Evolutionary conservation across 2,329 filamentous ascomycete species (phyloP), one percentile per base, ranked within the genome.

Genomic region (Sclerotinia spermophila): DNA sequence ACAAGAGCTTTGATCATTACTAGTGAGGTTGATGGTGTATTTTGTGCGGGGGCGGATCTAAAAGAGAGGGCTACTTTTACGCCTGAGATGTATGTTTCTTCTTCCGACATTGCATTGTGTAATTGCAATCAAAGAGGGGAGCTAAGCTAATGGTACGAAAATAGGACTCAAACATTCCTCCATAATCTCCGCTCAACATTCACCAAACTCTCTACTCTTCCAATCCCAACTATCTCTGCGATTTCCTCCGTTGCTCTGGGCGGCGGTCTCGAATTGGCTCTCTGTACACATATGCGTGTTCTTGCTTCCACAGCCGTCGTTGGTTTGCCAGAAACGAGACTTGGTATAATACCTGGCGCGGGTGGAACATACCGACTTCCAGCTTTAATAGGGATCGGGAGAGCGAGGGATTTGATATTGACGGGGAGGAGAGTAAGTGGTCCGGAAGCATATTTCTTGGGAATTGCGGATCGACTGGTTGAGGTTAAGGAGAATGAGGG

Each of bases 311-410:
- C 90, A 45, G 92, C 93, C 24, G 83, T 85, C 35, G 89, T 99
- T 69, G 94, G 89, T 0, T 87, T 98, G 7, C 96, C 96, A 1
- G 96, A 99, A 81, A 98, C 96, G 1, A 87, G 94, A 3, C 86
- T 99, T 3, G 96, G 92, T 70, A 99, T 99, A 79, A 92, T 99
- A 74, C 96, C 96, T 4, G 96, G 96, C 71, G 96, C 95, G 2
- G 96, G 96, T 58, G 96, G 95, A 72, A 98, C 95, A 1, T 93
- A 93, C 81, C 90, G 96, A 15, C 88, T 99, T 0, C 93, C 94
- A 1, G 87, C 86, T 13, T 82, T 99, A 30, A 90, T 99, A 74
- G 96, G 96, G 7, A 82, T 91, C 35, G 84, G 86, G 38, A 89
- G 94, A 69, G 96, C 96, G n/a, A 86, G 94, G 66, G 95, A 99